Conservation (phyloP, 2,329 filamentous ascomycete genomes). For the Orbilia oligospora region DNA sequence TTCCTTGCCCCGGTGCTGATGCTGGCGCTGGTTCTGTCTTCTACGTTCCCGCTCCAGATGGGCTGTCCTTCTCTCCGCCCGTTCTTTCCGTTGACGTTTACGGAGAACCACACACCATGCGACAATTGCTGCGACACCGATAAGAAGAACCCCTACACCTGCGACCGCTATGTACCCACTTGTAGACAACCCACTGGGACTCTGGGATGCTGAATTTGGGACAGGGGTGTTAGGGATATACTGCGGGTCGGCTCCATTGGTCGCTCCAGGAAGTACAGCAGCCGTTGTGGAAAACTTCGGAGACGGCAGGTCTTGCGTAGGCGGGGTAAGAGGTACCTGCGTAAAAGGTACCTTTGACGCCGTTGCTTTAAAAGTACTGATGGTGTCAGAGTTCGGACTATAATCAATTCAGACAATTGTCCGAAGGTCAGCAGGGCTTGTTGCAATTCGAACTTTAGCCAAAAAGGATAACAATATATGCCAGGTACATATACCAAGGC, state of each 20-base stretch:
- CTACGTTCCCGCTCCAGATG: slow-evolving; percentile 45
- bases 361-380: slow-evolving; percentile 44
- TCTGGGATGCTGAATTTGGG: slow-evolving; percentile 13
- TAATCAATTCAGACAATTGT: slow-evolving; percentile 22
- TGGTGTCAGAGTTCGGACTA: slow-evolving; percentile 49
- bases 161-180: slow-evolving; percentile 58
- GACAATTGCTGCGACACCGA: slow-evolving; percentile 32
- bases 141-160: slow-evolving; percentile 45
- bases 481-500: slow-evolving; percentile 42
- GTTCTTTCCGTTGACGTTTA: slow-evolving; percentile 31
- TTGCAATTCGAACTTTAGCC: slow-evolving; percentile 44
- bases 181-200: slow-evolving; percentile 38
- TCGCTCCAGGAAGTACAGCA: slow-evolving; percentile 11
- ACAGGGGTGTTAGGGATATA: slow-evolving; percentile 40
- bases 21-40: slow-evolving; percentile 13
- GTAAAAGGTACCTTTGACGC: slow-evolving; percentile 50
- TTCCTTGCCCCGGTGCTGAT: slow-evolving; percentile 41
- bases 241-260: slow-evolving; percentile 28
- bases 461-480: slow-evolving; percentile 56
- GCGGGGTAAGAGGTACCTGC: slow-evolving; percentile 46
- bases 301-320: slow-evolving; percentile 50
- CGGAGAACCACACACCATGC: slow-evolving; percentile 43
- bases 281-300: slow-evolving; percentile 48
- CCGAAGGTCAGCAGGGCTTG: slow-evolving; percentile 43
- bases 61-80: slow-evolving; percentile 22